Percentiles rank a stretch among this genome's conserved stretches.
phyloP scores from a whole-genome alignment of 164 flowering plant genomes.

The Vitis vinifera region ASM3070453v1 NC_081816.1:3714501-3715000 shows the following conservation, averaged over 20 bases:
- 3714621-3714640: slow-evolving; percentile 30
- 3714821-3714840: slow-evolving; percentile 16
- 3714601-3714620: slow-evolving; percentile 56
- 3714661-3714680: slow-evolving; percentile 67
- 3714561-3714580: slow-evolving; percentile 19
- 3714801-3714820: slow-evolving; percentile 48
- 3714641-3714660: slow-evolving; percentile 36
- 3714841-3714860: slow-evolving; percentile 42
- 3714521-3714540: too few relatives aligned
- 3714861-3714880: slow-evolving; percentile 41
- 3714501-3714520: too few relatives aligned
- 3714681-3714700: slow-evolving; percentile 40
- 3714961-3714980: slow-evolving; percentile 68
- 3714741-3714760: slow-evolving; percentile 30
- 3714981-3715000: slow-evolving; percentile 68
- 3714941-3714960: slow-evolving; percentile 30
- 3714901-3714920: slow-evolving; percentile 16
- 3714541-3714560: not conserved
- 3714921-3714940: too few relatives aligned
- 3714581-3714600: slow-evolving; percentile 45
- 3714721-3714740: slow-evolving; percentile 25
- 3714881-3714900: slow-evolving; percentile 11
- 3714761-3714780: slow-evolving; percentile 54
- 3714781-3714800: slow-evolving; percentile 85
- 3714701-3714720: slow-evolving; percentile 28